Evolutionary conservation across 148 eudicot genomes (phyloP), one percentile per base, ranked within the genome.

Genomic region (Chenopodium quinoa): DNA sequence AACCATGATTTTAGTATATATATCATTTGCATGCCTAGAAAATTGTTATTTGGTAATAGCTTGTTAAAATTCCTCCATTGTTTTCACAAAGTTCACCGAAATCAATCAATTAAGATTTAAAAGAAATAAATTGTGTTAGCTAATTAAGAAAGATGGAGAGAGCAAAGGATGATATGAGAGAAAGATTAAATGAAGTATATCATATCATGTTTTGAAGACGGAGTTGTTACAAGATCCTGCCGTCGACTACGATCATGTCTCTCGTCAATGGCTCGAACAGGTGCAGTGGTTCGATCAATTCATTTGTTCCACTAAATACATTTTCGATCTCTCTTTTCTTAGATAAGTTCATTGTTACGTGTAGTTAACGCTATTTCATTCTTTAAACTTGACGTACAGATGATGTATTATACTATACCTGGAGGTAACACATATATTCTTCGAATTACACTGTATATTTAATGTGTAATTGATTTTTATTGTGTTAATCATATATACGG

Each of bases 251-350:
- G 84, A 83, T 44, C 81, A 86, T 29, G 79, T 75, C 79, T 86
- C 92, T 75, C 89, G 88, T 50, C 80, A 84, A 17, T 90, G 92
- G 92, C 56, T 90, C 4, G 79, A 88, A 1, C 79, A 77, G 90
- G 92, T 31, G 32, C 32, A 31, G 32, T 90, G 44, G 44, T 37
- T 37, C 44, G 44, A 37, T 37, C 44, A 37, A 37, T 37, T 37
- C 44, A 37, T 37, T 37, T 37, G 6, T 37, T 37, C 44, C 5
- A 5, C 7, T 34, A 63, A 31, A 31, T n/a, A 34, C 0, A 34
- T 34, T 0, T 34, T 34, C 37, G 37, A 34, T 34, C 5, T 76
- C 3, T 17, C 17, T 40, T 19, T 77, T 48, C 12, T 2, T 34
- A 32, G 34, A 2, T 32, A 32, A 32, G 34, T 32, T 32, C 34